Base-by-base conservation (phyloP, 2,329 filamentous ascomycete species). In the Venturia asperata region DNA sequence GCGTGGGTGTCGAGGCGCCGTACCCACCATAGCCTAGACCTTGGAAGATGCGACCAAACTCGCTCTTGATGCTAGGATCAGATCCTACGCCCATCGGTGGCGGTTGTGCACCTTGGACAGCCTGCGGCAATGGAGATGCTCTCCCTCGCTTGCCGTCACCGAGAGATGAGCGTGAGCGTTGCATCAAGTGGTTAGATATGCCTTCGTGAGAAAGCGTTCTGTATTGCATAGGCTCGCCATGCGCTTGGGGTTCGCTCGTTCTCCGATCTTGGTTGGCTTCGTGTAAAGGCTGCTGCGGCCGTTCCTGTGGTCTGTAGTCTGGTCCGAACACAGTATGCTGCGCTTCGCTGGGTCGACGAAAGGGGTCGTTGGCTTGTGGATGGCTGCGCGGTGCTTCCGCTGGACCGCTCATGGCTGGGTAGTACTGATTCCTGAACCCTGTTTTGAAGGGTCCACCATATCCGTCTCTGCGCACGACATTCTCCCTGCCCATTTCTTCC, bases 31-130 rank as follows among this genome's bases (percentile, higher is more conserved):
- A 80, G 43, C 87, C 87, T 69, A 97, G 91, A n/a, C 93, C 93
- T 21, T 91, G 91, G 77, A 96, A 97, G 82, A 97, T 96, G 68
- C 91, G 87, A 37, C 92, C 92, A 74, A 97, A 92, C 74, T 97
- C 93, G 73, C 87, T 95, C 80, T 97, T 96, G 72, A 97, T 96
- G 55, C 89, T 89, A 13, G 91, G 89, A 74, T 96, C 92, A 19
- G 88, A 89, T 17, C 87, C 85, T 6, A 91, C 90, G 3, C 89
- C 90, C 64, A 89, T 83, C 47, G 89, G 84, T 70, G 92, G 89
- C 19, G 88, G 86, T 74, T 96, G 92, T 1, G 90, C 92, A 27
- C 93, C 93, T 73, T 97, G 92, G 0, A 97, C 92, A 27, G 93
- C 92, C 75, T 97, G 93, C 0, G 93, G 93, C 19, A 97, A 79